Conservation (phyloP, 1,139 yeast species). For the Magnusiomyces tetraspermus region DNA sequence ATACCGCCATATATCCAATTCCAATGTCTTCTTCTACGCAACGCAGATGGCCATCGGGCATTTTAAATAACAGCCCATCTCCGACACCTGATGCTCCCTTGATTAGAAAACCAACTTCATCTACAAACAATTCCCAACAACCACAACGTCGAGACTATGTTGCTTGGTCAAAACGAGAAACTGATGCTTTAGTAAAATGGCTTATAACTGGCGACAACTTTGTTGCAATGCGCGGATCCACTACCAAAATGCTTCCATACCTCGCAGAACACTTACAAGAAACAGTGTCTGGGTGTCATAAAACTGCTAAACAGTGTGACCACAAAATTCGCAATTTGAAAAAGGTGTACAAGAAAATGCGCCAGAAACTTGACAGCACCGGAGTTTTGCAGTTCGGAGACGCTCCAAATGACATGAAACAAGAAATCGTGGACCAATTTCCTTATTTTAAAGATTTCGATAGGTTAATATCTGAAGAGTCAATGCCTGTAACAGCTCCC, state of each 20-base stretch:
- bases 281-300: slow-evolving; percentile 12
- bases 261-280: slow-evolving; percentile 11
- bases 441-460: slow-evolving; percentile 14
- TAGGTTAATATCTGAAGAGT: slow-evolving; percentile 1
- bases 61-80: background rate
- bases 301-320: slow-evolving; percentile 15
- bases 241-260: slow-evolving; percentile 14
- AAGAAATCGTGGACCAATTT: slow-evolving; percentile 12
- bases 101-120: background rate
- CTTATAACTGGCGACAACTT: slow-evolving; percentile 12
- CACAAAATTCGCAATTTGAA: slow-evolving; percentile 15
- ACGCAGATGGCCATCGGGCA: background rate
- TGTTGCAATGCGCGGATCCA: slow-evolving; percentile 11
- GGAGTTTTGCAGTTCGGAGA: slow-evolving; percentile 4
- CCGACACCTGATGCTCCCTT: background rate
- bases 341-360: slow-evolving; percentile 13
- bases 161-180: slow-evolving; percentile 15
- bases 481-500: background rate
- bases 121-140: background rate
- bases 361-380: slow-evolving; percentile 6
- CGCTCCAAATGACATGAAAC: slow-evolving; percentile 5
- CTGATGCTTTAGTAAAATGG: slow-evolving; percentile 15
- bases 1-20: too few relatives aligned
- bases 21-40: background rate
- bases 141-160: slow-evolving; percentile 13